Evolutionary conservation across 306 rosid species (phyloP).

Genomic region (Fragaria vesca): DNA sequence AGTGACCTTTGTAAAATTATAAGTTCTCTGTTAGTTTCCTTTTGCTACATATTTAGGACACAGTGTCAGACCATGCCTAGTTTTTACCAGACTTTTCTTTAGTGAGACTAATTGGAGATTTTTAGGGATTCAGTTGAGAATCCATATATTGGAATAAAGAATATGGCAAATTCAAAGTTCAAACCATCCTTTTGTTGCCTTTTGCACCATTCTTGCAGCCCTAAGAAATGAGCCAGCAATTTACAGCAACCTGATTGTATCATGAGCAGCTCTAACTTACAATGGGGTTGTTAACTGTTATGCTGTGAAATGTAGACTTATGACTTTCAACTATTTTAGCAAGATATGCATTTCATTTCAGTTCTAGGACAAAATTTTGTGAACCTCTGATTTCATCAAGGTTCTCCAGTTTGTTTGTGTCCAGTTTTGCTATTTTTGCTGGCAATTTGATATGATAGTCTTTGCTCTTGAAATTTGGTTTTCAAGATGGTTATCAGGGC

Average conservation of each 20-base stretch:
- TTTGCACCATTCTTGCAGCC: neutral
- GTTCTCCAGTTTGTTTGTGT: neutral
- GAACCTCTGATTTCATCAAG: neutral
- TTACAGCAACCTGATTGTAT: neutral
- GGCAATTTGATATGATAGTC: neutral
- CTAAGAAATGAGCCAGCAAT: neutral
- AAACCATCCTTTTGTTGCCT: neutral
- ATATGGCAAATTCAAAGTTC: neutral
- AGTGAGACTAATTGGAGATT: neutral
- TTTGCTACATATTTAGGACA: neutral
- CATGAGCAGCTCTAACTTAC: neutral
- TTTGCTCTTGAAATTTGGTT: conserved; percentile 26
- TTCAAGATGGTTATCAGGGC: conserved; percentile 78
- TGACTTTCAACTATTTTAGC: neutral
- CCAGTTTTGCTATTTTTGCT: neutral
- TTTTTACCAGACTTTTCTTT: neutral
- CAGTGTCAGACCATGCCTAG: neutral
- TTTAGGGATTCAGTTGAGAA: neutral
- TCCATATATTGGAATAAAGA: neutral
- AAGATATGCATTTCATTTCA: neutral
- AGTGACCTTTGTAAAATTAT: neutral
- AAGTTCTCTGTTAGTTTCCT: neutral
- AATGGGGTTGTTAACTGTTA: neutral
- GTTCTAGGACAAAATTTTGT: neutral
- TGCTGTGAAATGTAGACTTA: neutral